These are phyloP conservation scores for Crepidotus variabilis DNA, from an alignment of 768 basidiomycete genomes.

Conservation along the genomic window DNA sequence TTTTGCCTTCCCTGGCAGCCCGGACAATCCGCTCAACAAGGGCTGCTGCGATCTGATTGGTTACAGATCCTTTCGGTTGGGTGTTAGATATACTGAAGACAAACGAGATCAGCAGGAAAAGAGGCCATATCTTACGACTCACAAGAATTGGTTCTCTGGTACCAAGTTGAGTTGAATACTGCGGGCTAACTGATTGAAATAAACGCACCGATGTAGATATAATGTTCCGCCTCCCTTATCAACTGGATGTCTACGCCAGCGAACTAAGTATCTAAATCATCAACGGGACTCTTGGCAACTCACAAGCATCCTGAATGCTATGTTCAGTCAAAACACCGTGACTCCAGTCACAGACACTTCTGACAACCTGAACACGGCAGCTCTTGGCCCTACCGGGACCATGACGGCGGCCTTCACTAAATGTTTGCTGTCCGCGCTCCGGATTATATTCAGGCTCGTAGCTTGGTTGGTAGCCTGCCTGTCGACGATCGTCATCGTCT, in stretches of 20 bases:
- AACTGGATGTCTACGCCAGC: slow-evolving; percentile 57
- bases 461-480: slow-evolving; percentile 15
- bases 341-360: slow-evolving; percentile 92
- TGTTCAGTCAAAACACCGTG: slow-evolving; percentile 88
- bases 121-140: slow-evolving; percentile 21
- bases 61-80: slow-evolving; percentile 56
- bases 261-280: neutral
- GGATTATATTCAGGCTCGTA: neutral
- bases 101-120: neutral
- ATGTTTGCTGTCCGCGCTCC: neutral
- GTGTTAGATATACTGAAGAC: slow-evolving; percentile 73
- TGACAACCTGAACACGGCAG: slow-evolving; percentile 75
- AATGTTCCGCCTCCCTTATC: slow-evolving; percentile 83
- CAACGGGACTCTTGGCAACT: slow-evolving; percentile 25
- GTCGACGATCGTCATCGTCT: slow-evolving; percentile 34
- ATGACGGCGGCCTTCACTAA: neutral
- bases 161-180: neutral
- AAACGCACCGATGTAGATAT: slow-evolving; percentile 85
- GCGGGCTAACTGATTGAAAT: neutral
- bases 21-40: slow-evolving; percentile 80
- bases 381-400: slow-evolving; percentile 33
- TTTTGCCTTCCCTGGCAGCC: slow-evolving; percentile 65
- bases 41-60: slow-evolving; percentile 81
- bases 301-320: slow-evolving; percentile 92
- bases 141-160: slow-evolving; percentile 89